Percentiles rank a stretch among this genome's conserved stretches.
These are phyloP conservation scores for Komagataella kurtzmanii DNA, from an alignment of 805 yeast genomes.

Conservation along the genomic window DNA sequence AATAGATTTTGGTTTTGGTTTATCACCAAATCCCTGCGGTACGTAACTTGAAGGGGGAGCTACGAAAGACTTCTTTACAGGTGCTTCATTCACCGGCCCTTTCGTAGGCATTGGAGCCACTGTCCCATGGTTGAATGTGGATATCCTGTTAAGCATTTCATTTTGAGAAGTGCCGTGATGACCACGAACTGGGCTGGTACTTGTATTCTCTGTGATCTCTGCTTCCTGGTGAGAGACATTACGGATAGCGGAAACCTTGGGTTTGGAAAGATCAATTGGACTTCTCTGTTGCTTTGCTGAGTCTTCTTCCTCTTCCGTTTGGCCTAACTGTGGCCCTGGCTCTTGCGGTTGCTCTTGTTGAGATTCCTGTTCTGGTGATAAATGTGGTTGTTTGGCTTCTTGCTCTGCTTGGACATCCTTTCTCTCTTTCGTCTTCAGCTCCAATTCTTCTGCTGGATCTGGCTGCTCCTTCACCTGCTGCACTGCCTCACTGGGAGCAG, in stretches of 20 bases:
- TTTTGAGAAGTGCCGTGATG: not conserved
- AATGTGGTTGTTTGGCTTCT: not conserved
- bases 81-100: conserved; percentile 28
- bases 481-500: not conserved
- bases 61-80: conserved; percentile 39
- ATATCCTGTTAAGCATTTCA: conserved; percentile 21
- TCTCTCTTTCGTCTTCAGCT: conserved; percentile 1
- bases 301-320: not conserved
- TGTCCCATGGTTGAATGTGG: conserved; percentile 32
- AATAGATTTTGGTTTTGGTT: conserved; percentile 3
- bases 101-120: conserved; percentile 17
- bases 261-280: not conserved
- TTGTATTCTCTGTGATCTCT: not conserved
- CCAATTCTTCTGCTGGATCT: conserved; percentile 1
- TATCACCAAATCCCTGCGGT: conserved; percentile 21
- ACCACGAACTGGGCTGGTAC: not conserved
- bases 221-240: not conserved
- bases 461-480: conserved; percentile 1
- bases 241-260: not conserved
- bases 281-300: not conserved
- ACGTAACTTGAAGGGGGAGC: conserved; percentile 48
- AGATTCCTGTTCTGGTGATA: not conserved
- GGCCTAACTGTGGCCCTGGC: not conserved
- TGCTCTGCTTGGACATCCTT: not conserved
- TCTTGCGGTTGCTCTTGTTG: not conserved